These are phyloP conservation scores for Cyathus striatus DNA, from an alignment of 768 basidiomycete species.

Conservation along the genomic window DNA sequence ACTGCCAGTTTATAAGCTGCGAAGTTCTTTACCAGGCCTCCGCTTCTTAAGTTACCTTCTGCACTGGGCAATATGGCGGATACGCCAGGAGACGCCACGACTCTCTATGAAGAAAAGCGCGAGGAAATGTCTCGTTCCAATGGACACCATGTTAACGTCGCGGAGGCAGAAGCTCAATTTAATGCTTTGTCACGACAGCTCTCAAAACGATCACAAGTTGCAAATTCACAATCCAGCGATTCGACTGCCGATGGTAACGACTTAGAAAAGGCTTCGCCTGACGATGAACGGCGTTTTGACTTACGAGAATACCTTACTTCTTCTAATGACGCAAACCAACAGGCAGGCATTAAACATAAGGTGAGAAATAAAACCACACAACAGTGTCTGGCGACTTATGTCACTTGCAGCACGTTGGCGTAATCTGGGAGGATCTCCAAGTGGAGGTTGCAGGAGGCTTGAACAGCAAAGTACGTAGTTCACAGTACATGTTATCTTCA, in stretches of 20 bases:
- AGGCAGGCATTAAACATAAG: slow-evolving; percentile 66
- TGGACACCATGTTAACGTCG: slow-evolving; percentile 40
- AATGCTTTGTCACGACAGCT: slow-evolving; percentile 47
- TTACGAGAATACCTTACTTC: slow-evolving; percentile 64
- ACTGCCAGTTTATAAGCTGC: too few relatives aligned
- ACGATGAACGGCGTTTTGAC: slow-evolving; percentile 41
- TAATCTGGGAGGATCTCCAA: slow-evolving; percentile 67
- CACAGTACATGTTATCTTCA: slow-evolving; percentile 6
- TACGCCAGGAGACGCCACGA: slow-evolving; percentile 21
- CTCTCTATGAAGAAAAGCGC: slow-evolving; percentile 17
- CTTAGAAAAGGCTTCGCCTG: slow-evolving; percentile 30
- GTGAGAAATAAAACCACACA: slow-evolving; percentile 13
- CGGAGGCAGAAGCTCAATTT: slow-evolving; percentile 46
- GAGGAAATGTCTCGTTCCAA: slow-evolving; percentile 4
- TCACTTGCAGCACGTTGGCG: slow-evolving; percentile 51
- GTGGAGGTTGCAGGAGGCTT: slow-evolving; percentile 55
- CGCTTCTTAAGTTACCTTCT: too few relatives aligned
- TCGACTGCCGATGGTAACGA: slow-evolving; percentile 33
- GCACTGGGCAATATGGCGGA: slow-evolving; percentile 24
- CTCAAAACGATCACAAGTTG: slow-evolving; percentile 19
- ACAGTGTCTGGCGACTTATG: background rate
- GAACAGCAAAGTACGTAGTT: slow-evolving; percentile 45
- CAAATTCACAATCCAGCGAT: slow-evolving; percentile 15
- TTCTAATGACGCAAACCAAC: slow-evolving; percentile 60
- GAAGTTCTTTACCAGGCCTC: too few relatives aligned